These are phyloP conservation scores for Penicillium taxi DNA, from an alignment of 495 filamentous ascomycete species.

Conservation along the genomic window DNA sequence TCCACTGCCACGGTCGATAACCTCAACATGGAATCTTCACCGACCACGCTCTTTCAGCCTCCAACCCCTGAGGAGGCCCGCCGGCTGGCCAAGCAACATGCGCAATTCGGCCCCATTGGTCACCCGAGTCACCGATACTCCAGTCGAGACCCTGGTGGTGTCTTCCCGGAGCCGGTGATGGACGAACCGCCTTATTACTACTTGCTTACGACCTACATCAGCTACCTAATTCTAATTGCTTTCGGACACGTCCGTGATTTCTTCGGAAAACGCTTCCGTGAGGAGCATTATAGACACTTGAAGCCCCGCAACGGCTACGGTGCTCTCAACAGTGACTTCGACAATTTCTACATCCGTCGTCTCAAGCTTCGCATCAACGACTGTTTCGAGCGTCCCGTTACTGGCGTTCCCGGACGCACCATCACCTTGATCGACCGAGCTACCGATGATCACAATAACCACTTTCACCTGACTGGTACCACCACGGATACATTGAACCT, in stretches of 20 bases:
- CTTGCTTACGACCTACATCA: constrained; percentile 92
- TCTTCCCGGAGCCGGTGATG: constrained; percentile 74
- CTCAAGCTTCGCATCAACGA: constrained; percentile 93
- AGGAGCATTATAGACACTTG: constrained; percentile 75
- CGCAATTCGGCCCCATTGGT: constrained; percentile 85
- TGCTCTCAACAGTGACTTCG: constrained; percentile 95
- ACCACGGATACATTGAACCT: constrained; percentile 94
- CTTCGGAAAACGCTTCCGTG: constrained; percentile 90
- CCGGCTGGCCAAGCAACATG: constrained; percentile 66
- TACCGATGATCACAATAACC: constrained; percentile 80
- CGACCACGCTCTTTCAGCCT: constrained; percentile 83
- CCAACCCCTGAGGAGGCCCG: constrained; percentile 79
- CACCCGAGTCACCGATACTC: constrained; percentile 75
- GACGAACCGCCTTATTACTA: constrained; percentile 97
- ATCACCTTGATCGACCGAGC: constrained; percentile 86
- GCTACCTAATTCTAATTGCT: constrained; percentile 89
- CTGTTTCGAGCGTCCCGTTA: constrained; percentile 86
- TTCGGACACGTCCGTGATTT: constrained; percentile 95
- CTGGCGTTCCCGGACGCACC: constrained; percentile 86
- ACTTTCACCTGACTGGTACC: constrained; percentile 80
- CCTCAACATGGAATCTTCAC: constrained; percentile 54
- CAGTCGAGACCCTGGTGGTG: constrained; percentile 70
- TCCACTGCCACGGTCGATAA: constrained; percentile 82
- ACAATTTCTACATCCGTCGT: constrained; percentile 93
- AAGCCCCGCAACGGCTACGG: constrained; percentile 82